Evolutionary conservation across 1,284 basidiomycete genomes (phyloP).

Genomic region (Volvariella surrecta): DNA sequence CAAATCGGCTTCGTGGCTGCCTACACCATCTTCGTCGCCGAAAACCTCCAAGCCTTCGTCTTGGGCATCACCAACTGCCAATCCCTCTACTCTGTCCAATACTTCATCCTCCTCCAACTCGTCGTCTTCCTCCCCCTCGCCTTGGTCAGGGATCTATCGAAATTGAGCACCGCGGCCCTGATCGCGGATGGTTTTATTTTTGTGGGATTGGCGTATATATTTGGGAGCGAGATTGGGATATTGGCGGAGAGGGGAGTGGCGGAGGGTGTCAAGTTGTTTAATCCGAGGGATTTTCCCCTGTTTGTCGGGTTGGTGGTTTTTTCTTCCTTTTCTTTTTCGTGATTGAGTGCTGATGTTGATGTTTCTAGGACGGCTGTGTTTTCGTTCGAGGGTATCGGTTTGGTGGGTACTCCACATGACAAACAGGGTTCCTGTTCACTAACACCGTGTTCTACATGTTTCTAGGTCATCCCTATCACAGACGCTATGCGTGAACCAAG

Average conservation of each 20-base stretch:
- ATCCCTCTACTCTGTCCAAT: constrained; percentile 61
- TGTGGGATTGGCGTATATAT: constrained; percentile 83
- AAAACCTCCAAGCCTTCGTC: constrained; percentile 87
- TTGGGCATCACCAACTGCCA: constrained; percentile 79
- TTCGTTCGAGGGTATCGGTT: constrained; percentile 95
- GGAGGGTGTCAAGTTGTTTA: constrained; percentile 79
- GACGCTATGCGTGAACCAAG: constrained; percentile 94
- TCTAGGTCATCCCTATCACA: constrained; percentile 86
- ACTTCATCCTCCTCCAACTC: constrained; percentile 81
- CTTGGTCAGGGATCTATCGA: constrained; percentile 85
- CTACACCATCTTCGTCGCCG: constrained; percentile 94
- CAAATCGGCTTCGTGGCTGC: constrained; percentile 88
- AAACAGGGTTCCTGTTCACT: too few species aligned
- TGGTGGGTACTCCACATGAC: constrained; percentile 45
- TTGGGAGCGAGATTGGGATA: constrained; percentile 67
- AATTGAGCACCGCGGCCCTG: constrained; percentile 88
- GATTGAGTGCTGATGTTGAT: not conserved
- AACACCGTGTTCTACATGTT: not conserved
- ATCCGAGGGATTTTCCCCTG: constrained; percentile 82
- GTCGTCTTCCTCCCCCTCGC: constrained; percentile 83
- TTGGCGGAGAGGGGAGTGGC: constrained; percentile 66
- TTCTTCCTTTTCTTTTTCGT: not conserved
- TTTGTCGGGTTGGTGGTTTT: constrained; percentile 70
- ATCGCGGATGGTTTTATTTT: constrained; percentile 95
- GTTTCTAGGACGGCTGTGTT: constrained; percentile 84